Base-by-base conservation (phyloP, 495 filamentous ascomycete genomes). In the Tuber microsphaerosporum region DNA sequence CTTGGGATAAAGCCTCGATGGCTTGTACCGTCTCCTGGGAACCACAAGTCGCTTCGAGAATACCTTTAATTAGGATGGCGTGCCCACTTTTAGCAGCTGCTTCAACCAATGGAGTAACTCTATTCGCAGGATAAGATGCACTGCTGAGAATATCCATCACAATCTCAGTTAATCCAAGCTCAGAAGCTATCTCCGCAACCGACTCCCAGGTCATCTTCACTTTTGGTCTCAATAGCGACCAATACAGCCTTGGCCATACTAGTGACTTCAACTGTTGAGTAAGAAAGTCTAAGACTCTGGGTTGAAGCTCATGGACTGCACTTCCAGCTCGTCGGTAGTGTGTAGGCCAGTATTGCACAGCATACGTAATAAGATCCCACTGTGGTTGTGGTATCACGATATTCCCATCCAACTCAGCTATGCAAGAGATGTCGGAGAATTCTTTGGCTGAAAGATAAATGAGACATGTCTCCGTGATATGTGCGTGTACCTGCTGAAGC, bases 231-330 rank as follows among this genome's bases (percentile, higher is more conserved):
- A 10, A 22, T 26, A 68, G n/a, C 0, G 51, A 44, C 51, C 48
- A n/a, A 42, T 73, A 68, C 72, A 73, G 69, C 20, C 45, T 26
- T 6, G 48, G 39, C 70, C 70, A 71, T 8, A 45, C 72, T 42
- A 22, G 2, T 65, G 42, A 44, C 17, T 68, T n/a, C n/a, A n/a
- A n/a, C n/a, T 65, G 37, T 65, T 68, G 22, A 41, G 14, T 68
- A 8, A 73, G n/a, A 26, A 73, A 73, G 34, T 51, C 16, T 22
- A 41, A 20, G 37, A 68, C 72, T 4, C 17, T 5, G 1, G 19
- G 69, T 0, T 10, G 34, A 6, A 73, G 61, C 17, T 16, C 48
- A 20, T 48, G 20, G 4, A 39, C 48, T 20, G 19, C 12, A 8
- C 19, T 42, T 17, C 34, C 7, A 9, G 19, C 31, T n/a, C 7